Evolutionary conservation across 441 rosid species (phyloP).

Genomic region (Euphorbia corollata): DNA sequence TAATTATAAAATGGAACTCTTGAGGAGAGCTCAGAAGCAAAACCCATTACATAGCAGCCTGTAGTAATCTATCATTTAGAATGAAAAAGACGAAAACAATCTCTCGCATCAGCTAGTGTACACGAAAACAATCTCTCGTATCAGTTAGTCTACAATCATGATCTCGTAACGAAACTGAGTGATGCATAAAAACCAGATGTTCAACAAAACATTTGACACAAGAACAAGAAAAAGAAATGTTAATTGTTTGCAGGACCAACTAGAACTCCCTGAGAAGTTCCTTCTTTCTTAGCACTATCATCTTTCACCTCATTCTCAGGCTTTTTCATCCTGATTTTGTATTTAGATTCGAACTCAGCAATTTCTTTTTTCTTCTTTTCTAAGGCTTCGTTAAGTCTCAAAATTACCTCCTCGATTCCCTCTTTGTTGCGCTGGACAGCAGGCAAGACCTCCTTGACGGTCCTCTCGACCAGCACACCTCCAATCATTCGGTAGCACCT

Average conservation of each 20-base stretch:
- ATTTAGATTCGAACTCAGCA: conserved; percentile 64
- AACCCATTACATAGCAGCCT: neutral
- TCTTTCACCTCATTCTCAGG: conserved; percentile 48
- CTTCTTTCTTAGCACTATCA: conserved; percentile 65
- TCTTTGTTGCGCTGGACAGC: conserved; percentile 86
- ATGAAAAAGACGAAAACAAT: conserved; percentile 2
- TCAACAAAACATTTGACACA: conserved; percentile 5
- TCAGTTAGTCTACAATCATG: conserved; percentile 20
- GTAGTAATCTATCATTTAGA: neutral
- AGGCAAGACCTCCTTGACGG: conserved; percentile 82
- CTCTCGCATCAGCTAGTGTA: conserved; percentile 17
- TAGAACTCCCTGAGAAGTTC: conserved; percentile 90
- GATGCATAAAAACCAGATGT: too few species aligned
- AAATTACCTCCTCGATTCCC: conserved; percentile 80
- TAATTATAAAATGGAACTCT: too few species aligned
- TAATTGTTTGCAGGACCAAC: conserved; percentile 65
- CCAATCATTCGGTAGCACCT: conserved; percentile 87
- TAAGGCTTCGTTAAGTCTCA: conserved; percentile 70
- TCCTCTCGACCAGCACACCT: conserved; percentile 88
- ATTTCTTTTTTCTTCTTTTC: conserved; percentile 79
- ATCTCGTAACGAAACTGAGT: conserved; percentile 1
- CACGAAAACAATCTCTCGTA: conserved; percentile 2
- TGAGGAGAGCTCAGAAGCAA: too few species aligned
- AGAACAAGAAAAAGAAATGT: conserved; percentile 13
- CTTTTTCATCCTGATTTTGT: conserved; percentile 74